Percentiles rank a stretch among this genome's conserved stretches.
phyloP scores from a whole-genome alignment of 257 asterid species.

The Lithospermum erythrorhizon region DNA sequence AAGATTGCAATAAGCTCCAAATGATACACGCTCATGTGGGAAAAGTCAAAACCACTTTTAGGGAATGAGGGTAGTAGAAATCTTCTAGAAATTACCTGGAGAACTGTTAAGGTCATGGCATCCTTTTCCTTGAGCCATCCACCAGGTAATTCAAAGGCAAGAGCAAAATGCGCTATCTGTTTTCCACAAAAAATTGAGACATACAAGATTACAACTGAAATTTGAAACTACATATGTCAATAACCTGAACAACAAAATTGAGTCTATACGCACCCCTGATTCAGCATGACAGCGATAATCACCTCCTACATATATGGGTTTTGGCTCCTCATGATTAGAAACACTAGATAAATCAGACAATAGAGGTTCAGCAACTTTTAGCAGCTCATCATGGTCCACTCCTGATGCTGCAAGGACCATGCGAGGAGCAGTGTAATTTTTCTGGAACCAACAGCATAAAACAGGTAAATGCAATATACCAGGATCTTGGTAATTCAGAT shows the following conservation, averaged over 20 bases:
- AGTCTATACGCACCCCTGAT: slow-evolving; percentile 49
- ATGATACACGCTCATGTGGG: no score
- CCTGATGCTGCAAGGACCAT: slow-evolving; percentile 89
- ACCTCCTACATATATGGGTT: slow-evolving; percentile 67
- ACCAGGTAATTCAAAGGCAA: slow-evolving; percentile 69
- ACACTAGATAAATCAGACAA: slow-evolving; percentile 58
- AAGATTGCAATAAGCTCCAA: neutral
- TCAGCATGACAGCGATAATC: slow-evolving; percentile 70
- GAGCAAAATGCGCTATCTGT: slow-evolving; percentile 59
- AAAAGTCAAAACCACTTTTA: no score
- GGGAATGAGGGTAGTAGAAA: neutral
- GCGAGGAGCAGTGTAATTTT: slow-evolving; percentile 70
- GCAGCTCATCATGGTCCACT: slow-evolving; percentile 69
- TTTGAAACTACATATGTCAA: neutral
- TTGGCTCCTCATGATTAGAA: slow-evolving; percentile 33
- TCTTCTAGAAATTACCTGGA: slow-evolving; percentile 35
- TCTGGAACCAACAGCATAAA: slow-evolving; percentile 25
- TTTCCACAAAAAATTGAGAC: slow-evolving; percentile 61
- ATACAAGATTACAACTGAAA: no score
- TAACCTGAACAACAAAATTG: neutral
- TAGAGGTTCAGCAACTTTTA: slow-evolving; percentile 73
- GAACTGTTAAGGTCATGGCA: slow-evolving; percentile 50
- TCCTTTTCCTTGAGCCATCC: slow-evolving; percentile 61
- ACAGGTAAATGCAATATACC: slow-evolving; percentile 3
- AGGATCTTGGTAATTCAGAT: neutral